Evolutionary conservation across 257 asterid genomes (phyloP).

Genomic region (Solanum ossicruentum): DNA sequence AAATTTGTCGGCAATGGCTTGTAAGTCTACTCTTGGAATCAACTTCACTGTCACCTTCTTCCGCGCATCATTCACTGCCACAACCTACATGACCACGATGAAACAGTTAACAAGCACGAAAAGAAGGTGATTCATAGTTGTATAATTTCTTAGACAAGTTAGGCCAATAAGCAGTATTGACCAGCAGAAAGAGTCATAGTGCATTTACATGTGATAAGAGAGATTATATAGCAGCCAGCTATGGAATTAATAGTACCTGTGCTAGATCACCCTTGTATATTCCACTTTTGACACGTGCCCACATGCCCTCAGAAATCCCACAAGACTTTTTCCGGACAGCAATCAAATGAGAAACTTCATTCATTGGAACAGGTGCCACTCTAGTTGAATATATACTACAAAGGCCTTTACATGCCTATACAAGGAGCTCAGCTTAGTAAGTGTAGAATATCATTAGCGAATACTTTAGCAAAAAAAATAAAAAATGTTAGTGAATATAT

Average conservation of each 20-base stretch:
- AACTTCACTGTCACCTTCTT: slow-evolving; percentile 77
- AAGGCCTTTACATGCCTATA: slow-evolving; percentile 84
- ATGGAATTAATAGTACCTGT: slow-evolving; percentile 31
- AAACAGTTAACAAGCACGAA: slow-evolving; percentile 7
- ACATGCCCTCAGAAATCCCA: slow-evolving; percentile 69
- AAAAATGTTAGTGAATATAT: too few species aligned
- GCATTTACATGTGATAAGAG: not conserved
- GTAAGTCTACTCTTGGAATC: slow-evolving; percentile 84
- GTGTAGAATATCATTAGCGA: not conserved
- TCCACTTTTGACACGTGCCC: slow-evolving; percentile 96
- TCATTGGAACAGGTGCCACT: slow-evolving; percentile 41
- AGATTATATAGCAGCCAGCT: not conserved
- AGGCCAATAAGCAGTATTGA: not conserved
- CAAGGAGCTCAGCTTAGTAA: not conserved
- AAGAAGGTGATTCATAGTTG: not conserved
- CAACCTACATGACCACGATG: slow-evolving; percentile 39
- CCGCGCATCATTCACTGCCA: slow-evolving; percentile 42
- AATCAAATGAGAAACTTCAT: slow-evolving; percentile 50
- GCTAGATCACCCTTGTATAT: slow-evolving; percentile 95
- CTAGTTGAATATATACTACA: slow-evolving; percentile 53
- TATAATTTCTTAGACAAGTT: not conserved
- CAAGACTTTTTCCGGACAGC: slow-evolving; percentile 48
- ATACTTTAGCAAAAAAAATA: not conserved
- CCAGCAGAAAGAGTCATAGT: not conserved
- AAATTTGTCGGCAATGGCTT: slow-evolving; percentile 87